Evolutionary conservation across 768 basidiomycete genomes (phyloP).

Genomic region (Pleurotus eryngii): DNA sequence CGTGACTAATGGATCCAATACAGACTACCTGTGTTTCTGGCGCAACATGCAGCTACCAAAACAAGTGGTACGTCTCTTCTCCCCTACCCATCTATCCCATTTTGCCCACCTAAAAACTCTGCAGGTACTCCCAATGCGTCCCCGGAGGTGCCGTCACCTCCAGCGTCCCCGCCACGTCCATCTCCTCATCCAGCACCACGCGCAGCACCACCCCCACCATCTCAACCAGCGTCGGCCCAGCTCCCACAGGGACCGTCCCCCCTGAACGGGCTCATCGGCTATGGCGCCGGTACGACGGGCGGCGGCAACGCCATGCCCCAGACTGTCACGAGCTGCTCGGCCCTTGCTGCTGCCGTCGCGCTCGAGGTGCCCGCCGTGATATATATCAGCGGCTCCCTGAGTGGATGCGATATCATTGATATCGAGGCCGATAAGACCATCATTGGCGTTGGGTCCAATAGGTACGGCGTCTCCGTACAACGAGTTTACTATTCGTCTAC

Average conservation of each 20-base stretch:
- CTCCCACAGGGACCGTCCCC: neutral
- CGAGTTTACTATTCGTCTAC: neutral
- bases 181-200: neutral
- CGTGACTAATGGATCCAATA: no score
- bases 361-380: neutral
- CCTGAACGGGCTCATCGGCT: conserved; percentile 1
- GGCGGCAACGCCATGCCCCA: neutral
- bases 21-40: neutral
- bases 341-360: neutral
- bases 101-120: neutral
- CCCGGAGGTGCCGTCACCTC: neutral
- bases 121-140: conserved; percentile 2
- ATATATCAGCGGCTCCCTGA: neutral
- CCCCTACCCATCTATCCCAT: neutral
- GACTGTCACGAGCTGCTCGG: neutral
- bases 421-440: conserved; percentile 1
- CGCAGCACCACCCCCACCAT: neutral
- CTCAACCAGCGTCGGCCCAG: neutral
- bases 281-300: neutral
- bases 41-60: neutral
- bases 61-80: neutral
- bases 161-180: neutral
- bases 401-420: neutral
- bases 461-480: neutral
- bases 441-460: neutral